Conservation (phyloP, 2,329 filamentous ascomycete species). For the Aureobasidium uvarum region DNA sequence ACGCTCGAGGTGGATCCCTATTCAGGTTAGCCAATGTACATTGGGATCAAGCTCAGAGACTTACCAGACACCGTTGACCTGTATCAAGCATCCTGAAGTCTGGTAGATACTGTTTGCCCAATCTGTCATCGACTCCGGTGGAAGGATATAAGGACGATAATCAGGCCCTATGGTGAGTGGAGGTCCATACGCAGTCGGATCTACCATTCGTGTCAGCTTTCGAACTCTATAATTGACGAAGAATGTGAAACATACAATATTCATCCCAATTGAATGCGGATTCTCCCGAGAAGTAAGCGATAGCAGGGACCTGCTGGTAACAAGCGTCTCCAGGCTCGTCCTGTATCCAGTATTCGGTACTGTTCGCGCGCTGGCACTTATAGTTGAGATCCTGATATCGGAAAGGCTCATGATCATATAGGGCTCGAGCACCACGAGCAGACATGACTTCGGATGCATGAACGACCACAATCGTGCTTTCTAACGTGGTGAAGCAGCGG, state of each 20-base stretch:
- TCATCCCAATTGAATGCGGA: background rate
- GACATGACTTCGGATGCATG: conserved; percentile 28
- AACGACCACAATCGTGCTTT: background rate
- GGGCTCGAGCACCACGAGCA: conserved; percentile 30
- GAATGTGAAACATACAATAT: conserved; percentile 2
- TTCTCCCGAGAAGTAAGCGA: conserved; percentile 30
- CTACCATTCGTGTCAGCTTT: background rate
- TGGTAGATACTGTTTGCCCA: conserved; percentile 1
- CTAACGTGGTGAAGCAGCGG: background rate
- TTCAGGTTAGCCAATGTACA: background rate
- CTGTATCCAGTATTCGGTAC: conserved; percentile 28
- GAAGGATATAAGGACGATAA: conserved; percentile 10
- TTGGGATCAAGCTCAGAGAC: background rate
- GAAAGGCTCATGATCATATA: conserved; percentile 29
- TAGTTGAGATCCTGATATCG: conserved; percentile 33
- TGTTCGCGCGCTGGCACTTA: conserved; percentile 30
- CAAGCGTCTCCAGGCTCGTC: conserved; percentile 29
- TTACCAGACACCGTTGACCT: conserved; percentile 4
- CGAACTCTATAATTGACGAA: background rate
- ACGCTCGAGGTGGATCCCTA: background rate
- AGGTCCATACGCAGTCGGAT: background rate
- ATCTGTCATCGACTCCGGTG: background rate
- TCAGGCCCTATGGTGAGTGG: background rate
- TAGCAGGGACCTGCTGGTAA: conserved; percentile 33
- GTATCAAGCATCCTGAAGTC: background rate